Percentiles rank a stretch among this genome's conserved stretches.
phyloP scores from a whole-genome alignment of 345 rosid genomes.

The Citrus hindsii region DNA sequence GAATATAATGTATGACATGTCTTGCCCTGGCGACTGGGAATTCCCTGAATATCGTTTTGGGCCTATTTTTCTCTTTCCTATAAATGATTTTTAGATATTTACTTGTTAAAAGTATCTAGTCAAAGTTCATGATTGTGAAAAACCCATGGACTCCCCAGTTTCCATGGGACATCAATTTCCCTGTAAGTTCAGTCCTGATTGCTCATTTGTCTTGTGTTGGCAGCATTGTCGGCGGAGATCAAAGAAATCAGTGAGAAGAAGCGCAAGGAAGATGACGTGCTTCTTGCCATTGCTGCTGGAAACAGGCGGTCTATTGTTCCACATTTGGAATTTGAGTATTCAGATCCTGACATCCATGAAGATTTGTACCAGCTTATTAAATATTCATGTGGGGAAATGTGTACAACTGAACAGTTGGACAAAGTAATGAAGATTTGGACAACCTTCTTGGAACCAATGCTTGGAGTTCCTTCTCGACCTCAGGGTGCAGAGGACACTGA shows the following conservation, averaged over 20 bases:
- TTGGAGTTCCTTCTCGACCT: slow-evolving; percentile 81
- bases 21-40: background rate
- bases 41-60: background rate
- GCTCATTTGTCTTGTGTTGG: slow-evolving; percentile 21
- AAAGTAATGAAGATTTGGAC: slow-evolving; percentile 93
- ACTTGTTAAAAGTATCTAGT: background rate
- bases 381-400: slow-evolving; percentile 91
- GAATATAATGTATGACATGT: background rate
- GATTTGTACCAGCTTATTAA: slow-evolving; percentile 91
- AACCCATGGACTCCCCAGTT: background rate
- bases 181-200: slow-evolving; percentile 7
- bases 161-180: background rate
- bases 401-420: slow-evolving; percentile 82
- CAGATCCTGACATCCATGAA: slow-evolving; percentile 81
- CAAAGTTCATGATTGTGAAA: background rate
- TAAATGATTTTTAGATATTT: background rate
- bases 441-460: slow-evolving; percentile 81
- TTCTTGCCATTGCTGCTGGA: slow-evolving; percentile 86
- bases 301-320: slow-evolving; percentile 59
- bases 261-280: slow-evolving; percentile 71
- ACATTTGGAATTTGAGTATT: slow-evolving; percentile 73
- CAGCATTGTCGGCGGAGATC: slow-evolving; percentile 88
- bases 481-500: slow-evolving; percentile 82
- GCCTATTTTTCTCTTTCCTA: background rate
- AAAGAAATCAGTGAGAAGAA: slow-evolving; percentile 87